Percentiles rank a stretch among this genome's conserved stretches.
phyloP scores from a whole-genome alignment of 228 moss, liverwort and hornwort species.

The Sphagnum magellanicum region DNA sequence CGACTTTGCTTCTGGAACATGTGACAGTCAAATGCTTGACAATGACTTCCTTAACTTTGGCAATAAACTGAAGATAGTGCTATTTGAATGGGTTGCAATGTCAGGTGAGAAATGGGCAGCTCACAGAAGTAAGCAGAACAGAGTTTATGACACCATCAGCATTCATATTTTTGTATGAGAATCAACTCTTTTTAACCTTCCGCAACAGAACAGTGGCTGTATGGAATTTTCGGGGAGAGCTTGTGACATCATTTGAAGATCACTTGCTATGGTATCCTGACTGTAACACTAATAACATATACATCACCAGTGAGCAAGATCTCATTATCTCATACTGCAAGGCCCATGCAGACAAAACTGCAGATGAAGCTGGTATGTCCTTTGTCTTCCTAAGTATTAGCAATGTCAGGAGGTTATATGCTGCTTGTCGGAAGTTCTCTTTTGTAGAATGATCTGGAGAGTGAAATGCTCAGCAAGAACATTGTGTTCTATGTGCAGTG shows the following conservation, averaged over 20 bases:
- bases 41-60: not conserved
- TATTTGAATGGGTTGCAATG: not conserved
- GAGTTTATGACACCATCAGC: slow-evolving; percentile 99
- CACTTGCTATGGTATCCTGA: slow-evolving; percentile 97
- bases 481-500: slow-evolving; percentile 28
- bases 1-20: too few relatives aligned
- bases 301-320: slow-evolving; percentile 96
- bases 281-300: slow-evolving; percentile 97
- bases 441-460: not conserved
- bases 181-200: slow-evolving; percentile 90
- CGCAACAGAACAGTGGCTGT: slow-evolving; percentile 95
- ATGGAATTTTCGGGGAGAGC: slow-evolving; percentile 97
- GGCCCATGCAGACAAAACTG: slow-evolving; percentile 81
- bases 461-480: too few relatives aligned
- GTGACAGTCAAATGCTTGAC: not conserved
- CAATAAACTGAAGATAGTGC: too few relatives aligned
- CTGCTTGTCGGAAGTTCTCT: not conserved
- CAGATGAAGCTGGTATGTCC: slow-evolving; percentile 65
- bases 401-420: not conserved
- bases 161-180: slow-evolving; percentile 94
- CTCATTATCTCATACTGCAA: slow-evolving; percentile 99
- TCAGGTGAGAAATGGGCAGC: slow-evolving; percentile 91
- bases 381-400: not conserved
- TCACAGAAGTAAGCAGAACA: slow-evolving; percentile 98
- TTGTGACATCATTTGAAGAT: slow-evolving; percentile 95